Conservation (phyloP, 768 basidiomycete species). For the Daedaleopsis sinensis region DNA sequence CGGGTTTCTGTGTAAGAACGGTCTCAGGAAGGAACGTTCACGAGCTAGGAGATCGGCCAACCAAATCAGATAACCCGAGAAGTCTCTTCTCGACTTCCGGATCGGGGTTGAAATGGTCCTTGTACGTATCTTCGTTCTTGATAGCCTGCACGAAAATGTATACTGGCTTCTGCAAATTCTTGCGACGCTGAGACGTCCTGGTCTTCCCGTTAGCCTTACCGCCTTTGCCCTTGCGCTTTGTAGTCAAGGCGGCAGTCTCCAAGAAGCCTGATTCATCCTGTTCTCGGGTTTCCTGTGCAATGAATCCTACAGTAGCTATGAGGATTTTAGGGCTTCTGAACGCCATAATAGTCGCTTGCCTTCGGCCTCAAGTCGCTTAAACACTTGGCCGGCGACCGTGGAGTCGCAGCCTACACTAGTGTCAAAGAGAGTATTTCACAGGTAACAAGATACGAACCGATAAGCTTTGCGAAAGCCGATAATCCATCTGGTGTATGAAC, state of each 20-base stretch:
- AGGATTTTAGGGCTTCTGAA: slow-evolving; percentile 1
- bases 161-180: slow-evolving; percentile 55
- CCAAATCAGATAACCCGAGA: slow-evolving; percentile 62
- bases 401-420: slow-evolving; percentile 51
- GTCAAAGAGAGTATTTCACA: slow-evolving; percentile 3
- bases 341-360: slow-evolving; percentile 40
- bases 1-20: slow-evolving; percentile 21
- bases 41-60: slow-evolving; percentile 31
- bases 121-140: slow-evolving; percentile 49
- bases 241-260: slow-evolving; percentile 42
- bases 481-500: slow-evolving; percentile 41
- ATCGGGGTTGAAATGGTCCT: slow-evolving; percentile 71
- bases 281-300: slow-evolving; percentile 51
- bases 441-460: slow-evolving; percentile 49
- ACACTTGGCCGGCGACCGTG: slow-evolving; percentile 58
- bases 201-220: slow-evolving; percentile 39
- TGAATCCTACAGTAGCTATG: slow-evolving; percentile 50
- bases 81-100: slow-evolving; percentile 59
- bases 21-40: slow-evolving; percentile 8
- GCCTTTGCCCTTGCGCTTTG: slow-evolving; percentile 38
- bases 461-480: slow-evolving; percentile 58
- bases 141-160: slow-evolving; percentile 60
- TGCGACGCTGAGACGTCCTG: slow-evolving; percentile 46
- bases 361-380: slow-evolving; percentile 72
- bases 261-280: slow-evolving; percentile 53